Conservation (phyloP, 225 moss, liverwort and hornwort species). For the Pseudoscleropodium purum region DNA sequence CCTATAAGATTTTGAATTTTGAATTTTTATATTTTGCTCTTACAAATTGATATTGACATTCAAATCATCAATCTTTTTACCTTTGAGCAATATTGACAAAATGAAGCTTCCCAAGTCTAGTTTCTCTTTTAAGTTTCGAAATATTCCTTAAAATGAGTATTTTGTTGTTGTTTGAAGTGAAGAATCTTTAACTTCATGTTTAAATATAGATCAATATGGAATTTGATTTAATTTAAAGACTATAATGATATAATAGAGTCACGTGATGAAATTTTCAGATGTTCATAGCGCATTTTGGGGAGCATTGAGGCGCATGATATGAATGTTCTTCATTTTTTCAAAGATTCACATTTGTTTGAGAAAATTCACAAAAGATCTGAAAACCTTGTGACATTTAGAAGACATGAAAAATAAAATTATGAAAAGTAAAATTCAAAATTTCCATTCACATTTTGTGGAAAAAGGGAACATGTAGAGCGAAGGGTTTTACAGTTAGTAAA, state of each 20-base stretch:
- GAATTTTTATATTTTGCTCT: accelerated
- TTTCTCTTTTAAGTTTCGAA: neutral
- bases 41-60: neutral
- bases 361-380: neutral
- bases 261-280: neutral
- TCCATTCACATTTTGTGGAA: neutral
- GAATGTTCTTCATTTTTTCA: neutral
- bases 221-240: neutral
- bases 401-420: neutral
- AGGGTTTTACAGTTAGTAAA: neutral
- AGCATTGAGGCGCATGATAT: neutral
- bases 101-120: neutral
- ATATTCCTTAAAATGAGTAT: neutral
- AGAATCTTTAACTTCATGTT: neutral
- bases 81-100: accelerated
- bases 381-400: neutral
- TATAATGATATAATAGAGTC: neutral
- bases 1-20: accelerated
- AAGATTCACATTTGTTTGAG: neutral
- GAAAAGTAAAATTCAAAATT: neutral
- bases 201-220: neutral
- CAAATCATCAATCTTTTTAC: neutral
- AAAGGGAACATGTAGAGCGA: neutral
- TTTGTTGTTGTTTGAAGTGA: neutral
- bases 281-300: neutral